Percentiles rank a stretch among this genome's conserved stretches.
phyloP scores from a whole-genome alignment of 2,329 filamentous ascomycete species.

The Fusarium sp. region DNA sequence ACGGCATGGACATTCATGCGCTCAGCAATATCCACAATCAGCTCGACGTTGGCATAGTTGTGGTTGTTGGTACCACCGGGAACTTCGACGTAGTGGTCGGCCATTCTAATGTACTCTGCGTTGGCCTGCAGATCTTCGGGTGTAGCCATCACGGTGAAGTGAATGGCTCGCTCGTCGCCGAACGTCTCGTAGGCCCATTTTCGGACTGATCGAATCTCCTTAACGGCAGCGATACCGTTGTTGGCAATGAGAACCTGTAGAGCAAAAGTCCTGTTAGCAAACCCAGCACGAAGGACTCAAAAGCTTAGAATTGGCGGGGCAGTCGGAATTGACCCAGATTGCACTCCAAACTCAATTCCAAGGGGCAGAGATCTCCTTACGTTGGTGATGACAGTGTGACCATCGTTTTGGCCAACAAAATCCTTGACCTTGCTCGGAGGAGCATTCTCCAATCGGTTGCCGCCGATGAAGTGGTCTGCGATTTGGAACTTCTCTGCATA shows the following conservation, averaged over 20 bases:
- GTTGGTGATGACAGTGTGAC: constrained; percentile 98
- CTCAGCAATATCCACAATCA: constrained; percentile 98
- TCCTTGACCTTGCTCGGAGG: constrained; percentile 91
- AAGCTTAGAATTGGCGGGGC: constrained; percentile 22
- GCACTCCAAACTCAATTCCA: neutral
- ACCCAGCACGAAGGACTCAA: neutral
- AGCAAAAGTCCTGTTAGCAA: constrained; percentile 32
- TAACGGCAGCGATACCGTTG: constrained; percentile 99
- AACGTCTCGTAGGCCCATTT: constrained; percentile 99
- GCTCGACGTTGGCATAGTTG: constrained; percentile 99
- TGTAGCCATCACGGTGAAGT: constrained; percentile 99
- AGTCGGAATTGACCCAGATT: constrained; percentile 4
- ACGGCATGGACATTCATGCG: constrained; percentile 98
- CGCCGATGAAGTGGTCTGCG: constrained; percentile 95
- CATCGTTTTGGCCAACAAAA: constrained; percentile 89
- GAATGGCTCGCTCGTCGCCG: constrained; percentile 96
- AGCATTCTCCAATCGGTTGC: constrained; percentile 87
- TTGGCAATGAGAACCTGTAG: constrained; percentile 95
- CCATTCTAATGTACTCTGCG: constrained; percentile 99
- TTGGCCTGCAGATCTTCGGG: constrained; percentile 98
- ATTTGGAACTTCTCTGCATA: constrained; percentile 87
- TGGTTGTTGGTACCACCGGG: constrained; percentile 99
- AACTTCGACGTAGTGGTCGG: constrained; percentile 99
- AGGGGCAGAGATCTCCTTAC: constrained; percentile 66
- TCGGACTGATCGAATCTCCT: constrained; percentile 98